Evolutionary conservation across 78 protist species (phyloP), one percentile per base, ranked within the genome.

Genomic region (Cyanophora paradoxa): DNA sequence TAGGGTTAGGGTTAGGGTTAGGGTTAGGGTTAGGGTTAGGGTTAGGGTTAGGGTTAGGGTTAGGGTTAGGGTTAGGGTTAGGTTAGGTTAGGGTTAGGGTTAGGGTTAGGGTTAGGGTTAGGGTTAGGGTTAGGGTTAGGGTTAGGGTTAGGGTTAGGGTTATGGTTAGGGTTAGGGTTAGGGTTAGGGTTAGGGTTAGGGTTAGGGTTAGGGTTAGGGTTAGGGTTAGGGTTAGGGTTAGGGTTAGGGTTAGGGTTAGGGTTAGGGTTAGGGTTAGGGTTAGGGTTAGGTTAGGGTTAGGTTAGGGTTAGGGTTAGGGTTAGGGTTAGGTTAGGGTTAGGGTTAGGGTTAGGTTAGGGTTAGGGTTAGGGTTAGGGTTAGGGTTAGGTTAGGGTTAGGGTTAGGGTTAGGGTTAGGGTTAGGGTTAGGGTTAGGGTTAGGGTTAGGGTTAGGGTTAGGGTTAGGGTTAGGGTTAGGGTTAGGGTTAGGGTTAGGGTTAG

Each of bases 281-380:
- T 64, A 64, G 69, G 69, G 69, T 64, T 64, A 64, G 69, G 69
- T n/a, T n/a, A n/a, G n/a, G n/a, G n/a, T n/a, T n/a, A n/a, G n/a
- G n/a, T n/a, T n/a, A n/a, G n/a, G n/a, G 69, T 64, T 52, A 52
- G 58, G 58, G 58, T 64, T 64, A 64, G 69, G 69, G 69, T 64
- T 64, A 64, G n/a, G n/a, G n/a, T n/a, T n/a, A n/a, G n/a, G n/a
- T n/a, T n/a, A n/a, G n/a, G n/a, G n/a, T n/a, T n/a, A 20, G 69
- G 69, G 20, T 64, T 64, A 22, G 58, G 48, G n/a, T n/a, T n/a
- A n/a, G n/a, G n/a, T n/a, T n/a, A n/a, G n/a, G n/a, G n/a, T n/a
- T n/a, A n/a, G n/a, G n/a, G n/a, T n/a, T n/a, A n/a, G n/a, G n/a
- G n/a, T n/a, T n/a, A n/a, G n/a, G n/a, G n/a, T n/a, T n/a, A 64